phyloP scores from a whole-genome alignment of 2,329 filamentous ascomycete genomes.

The Diplodia scrobiculata region DNA sequence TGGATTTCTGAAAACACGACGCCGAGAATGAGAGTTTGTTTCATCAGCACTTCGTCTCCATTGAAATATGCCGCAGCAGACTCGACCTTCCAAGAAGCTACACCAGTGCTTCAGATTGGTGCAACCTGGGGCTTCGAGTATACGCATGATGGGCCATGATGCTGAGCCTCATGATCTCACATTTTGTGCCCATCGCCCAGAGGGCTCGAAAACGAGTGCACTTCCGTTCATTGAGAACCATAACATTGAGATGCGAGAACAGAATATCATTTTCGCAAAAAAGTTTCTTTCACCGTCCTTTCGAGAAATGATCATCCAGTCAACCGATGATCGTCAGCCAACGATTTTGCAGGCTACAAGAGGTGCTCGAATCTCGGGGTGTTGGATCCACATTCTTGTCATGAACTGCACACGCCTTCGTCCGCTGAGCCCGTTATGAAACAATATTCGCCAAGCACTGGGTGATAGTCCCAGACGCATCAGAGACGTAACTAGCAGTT shows the following conservation, averaged over 20 bases:
- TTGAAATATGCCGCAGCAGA: background rate
- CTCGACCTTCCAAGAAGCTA: background rate
- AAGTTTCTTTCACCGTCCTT: background rate
- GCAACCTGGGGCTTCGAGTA: background rate
- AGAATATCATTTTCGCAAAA: background rate
- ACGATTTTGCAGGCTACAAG: background rate
- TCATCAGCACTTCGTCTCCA: slow-evolving; percentile 7
- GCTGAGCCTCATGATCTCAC: background rate
- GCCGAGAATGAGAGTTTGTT: background rate
- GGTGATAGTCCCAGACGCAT: background rate
- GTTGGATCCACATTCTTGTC: background rate
- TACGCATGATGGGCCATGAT: background rate
- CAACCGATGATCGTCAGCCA: background rate
- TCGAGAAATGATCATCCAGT: background rate
- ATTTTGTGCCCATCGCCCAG: background rate
- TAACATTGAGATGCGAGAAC: background rate
- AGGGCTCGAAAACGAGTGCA: background rate
- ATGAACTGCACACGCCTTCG: background rate
- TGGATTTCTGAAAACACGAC: slow-evolving; percentile 9
- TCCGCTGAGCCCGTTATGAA: background rate
- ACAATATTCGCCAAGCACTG: background rate
- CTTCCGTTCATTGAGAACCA: background rate
- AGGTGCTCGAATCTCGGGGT: background rate
- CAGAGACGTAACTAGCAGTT: background rate
- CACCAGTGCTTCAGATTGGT: background rate